These are phyloP conservation scores for Phytopythium mirpurense DNA, from an alignment of 352 stramenopile species.

Conservation along the genomic window DNA sequence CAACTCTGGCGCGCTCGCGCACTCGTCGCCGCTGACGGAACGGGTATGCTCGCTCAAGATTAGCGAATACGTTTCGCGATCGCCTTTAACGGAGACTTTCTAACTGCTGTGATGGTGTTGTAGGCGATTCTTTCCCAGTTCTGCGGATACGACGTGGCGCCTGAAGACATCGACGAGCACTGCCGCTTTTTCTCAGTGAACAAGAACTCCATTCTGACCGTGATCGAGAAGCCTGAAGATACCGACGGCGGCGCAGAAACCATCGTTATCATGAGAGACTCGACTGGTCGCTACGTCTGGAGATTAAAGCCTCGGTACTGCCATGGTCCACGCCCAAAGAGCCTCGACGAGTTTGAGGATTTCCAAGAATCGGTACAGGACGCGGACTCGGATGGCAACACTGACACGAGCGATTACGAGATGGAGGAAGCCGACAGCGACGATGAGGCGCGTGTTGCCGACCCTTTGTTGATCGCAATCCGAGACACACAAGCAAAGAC, in stretches of 20 bases:
- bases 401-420: conserved; percentile 18
- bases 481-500: conserved; percentile 51
- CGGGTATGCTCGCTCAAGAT: conserved; percentile 26
- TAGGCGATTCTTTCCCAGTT: conserved; percentile 55
- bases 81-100: neutral
- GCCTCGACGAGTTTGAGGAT: conserved; percentile 56
- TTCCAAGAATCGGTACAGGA: conserved; percentile 38
- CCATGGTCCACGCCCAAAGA: conserved; percentile 47
- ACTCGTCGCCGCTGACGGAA: conserved; percentile 52
- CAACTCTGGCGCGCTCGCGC: conserved; percentile 29
- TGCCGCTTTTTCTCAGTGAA: conserved; percentile 83
- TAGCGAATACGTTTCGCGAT: neutral
- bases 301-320: conserved; percentile 62
- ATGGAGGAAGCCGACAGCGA: conserved; percentile 25
- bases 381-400: conserved; percentile 21
- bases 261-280: conserved; percentile 76
- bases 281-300: conserved; percentile 75
- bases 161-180: conserved; percentile 33
- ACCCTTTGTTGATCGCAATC: conserved; percentile 64
- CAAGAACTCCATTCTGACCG: conserved; percentile 72
- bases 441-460: conserved; percentile 19
- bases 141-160: conserved; percentile 33
- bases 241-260: conserved; percentile 37
- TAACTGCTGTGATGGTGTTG: conserved; percentile 6
- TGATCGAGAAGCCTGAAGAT: conserved; percentile 70